Percentiles rank a stretch among this genome's conserved stretches.
phyloP scores from a whole-genome alignment of 192 early-diverging fungal species.

The Haplosporangium gracile region DNA sequence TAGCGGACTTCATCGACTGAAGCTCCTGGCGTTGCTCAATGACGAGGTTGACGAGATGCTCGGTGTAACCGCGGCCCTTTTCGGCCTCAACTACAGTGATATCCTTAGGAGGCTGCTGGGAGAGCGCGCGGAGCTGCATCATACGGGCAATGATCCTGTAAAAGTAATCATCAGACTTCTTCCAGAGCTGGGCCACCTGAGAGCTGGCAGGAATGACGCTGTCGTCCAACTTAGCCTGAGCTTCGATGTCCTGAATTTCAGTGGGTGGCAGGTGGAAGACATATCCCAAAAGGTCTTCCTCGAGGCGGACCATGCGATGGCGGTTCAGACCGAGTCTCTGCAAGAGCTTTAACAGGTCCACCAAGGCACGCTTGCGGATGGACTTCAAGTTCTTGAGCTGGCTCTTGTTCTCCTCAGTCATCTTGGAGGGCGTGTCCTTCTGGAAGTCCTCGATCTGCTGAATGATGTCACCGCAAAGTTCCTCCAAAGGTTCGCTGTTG shows the following conservation, averaged over 20 bases:
- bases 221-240: conserved; percentile 46
- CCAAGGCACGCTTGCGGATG: conserved; percentile 82
- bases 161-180: conserved; percentile 77
- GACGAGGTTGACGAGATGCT: conserved; percentile 73
- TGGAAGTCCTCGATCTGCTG: conserved; percentile 69
- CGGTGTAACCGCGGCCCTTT: conserved; percentile 72
- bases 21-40: conserved; percentile 69
- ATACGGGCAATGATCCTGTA: conserved; percentile 75
- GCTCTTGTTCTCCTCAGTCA: conserved; percentile 69
- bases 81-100: conserved; percentile 75
- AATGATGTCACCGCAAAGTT: conserved; percentile 67
- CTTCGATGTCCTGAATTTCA: conserved; percentile 51
- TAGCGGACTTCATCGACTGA: conserved; percentile 49
- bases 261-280: conserved; percentile 56
- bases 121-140: conserved; percentile 66
- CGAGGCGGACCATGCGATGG: conserved; percentile 50
- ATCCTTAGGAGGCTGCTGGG: conserved; percentile 65
- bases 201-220: conserved; percentile 38
- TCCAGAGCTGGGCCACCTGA: conserved; percentile 59
- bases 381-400: conserved; percentile 74
- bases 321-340: conserved; percentile 73
- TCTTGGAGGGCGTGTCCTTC: conserved; percentile 64
- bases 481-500: conserved; percentile 55
- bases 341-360: conserved; percentile 82
- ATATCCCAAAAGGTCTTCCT: conserved; percentile 60